Conservation (phyloP, 2,329 filamentous ascomycete species). For the Cytospora paraplurivora region DNA sequence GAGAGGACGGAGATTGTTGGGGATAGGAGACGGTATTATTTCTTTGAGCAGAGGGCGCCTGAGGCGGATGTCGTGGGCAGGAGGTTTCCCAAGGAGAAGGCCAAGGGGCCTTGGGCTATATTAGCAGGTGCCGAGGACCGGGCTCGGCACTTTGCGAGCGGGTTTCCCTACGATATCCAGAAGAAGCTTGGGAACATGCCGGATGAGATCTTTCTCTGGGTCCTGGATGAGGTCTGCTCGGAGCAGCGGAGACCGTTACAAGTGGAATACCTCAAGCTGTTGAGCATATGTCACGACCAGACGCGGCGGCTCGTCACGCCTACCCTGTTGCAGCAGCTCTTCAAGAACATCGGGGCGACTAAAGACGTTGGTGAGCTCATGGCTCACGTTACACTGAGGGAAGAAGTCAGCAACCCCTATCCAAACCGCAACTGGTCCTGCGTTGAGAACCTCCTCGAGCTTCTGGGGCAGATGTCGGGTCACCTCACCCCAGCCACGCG, state of each 20-base stretch:
- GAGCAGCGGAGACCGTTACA: constrained; percentile 60
- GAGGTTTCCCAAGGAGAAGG: constrained; percentile 43
- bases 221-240: constrained; percentile 59
- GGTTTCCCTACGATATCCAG: constrained; percentile 60
- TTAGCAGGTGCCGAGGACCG: constrained; percentile 53
- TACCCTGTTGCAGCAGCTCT: constrained; percentile 52
- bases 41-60: constrained; percentile 47
- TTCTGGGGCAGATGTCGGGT: constrained; percentile 44
- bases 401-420: constrained; percentile 33
- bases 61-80: constrained; percentile 31
- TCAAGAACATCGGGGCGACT: constrained; percentile 60
- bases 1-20: constrained; percentile 49
- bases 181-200: constrained; percentile 51
- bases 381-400: constrained; percentile 28
- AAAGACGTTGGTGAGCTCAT: constrained; percentile 44
- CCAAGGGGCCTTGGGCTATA: constrained; percentile 49
- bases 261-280: constrained; percentile 61
- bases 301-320: constrained; percentile 48
- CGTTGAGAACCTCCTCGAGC: constrained; percentile 46
- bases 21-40: constrained; percentile 48
- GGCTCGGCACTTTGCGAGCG: constrained; percentile 62
- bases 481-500: constrained; percentile 40
- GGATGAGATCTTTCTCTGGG: constrained; percentile 67
- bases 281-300: constrained; percentile 48
- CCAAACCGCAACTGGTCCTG: constrained; percentile 47